Evolutionary conservation across 306 rosid genomes (phyloP).

Genomic region (Lathyrus sativus): DNA sequence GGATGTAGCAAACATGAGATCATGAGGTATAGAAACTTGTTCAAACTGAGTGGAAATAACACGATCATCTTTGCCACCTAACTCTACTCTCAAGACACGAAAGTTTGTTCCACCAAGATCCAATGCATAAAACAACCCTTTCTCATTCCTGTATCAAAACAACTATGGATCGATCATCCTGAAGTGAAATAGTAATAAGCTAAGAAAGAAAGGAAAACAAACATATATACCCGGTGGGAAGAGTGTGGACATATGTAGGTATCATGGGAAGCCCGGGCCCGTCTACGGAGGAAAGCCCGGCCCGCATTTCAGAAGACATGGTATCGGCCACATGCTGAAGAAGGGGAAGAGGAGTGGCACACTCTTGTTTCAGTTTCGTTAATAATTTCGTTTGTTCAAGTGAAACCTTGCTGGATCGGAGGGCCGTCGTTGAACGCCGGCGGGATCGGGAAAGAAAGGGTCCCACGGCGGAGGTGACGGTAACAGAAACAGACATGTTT

Average conservation of each 20-base stretch:
- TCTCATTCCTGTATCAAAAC: constrained; percentile 62
- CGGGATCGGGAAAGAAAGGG: constrained; percentile 50
- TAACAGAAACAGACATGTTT: constrained; percentile 52
- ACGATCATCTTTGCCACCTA: constrained; percentile 79
- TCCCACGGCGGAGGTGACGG: constrained; percentile 50
- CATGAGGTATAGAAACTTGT: constrained; percentile 74
- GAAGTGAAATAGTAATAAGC: neutral
- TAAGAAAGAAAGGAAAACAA: neutral
- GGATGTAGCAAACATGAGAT: constrained; percentile 75
- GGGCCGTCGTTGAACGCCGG: constrained; percentile 49
- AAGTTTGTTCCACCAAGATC: constrained; percentile 98
- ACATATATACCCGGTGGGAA: constrained; percentile 74
- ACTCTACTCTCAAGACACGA: constrained; percentile 80
- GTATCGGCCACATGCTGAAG: constrained; percentile 69
- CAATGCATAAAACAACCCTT: constrained; percentile 86
- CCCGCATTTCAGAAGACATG: constrained; percentile 70
- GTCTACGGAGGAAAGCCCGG: constrained; percentile 67
- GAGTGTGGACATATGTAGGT: constrained; percentile 71
- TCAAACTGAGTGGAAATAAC: constrained; percentile 76
- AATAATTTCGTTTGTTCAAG: constrained; percentile 45
- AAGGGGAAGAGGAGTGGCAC: constrained; percentile 74
- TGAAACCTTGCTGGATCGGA: constrained; percentile 59
- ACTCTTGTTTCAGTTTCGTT: constrained; percentile 58
- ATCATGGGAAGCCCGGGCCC: constrained; percentile 80
- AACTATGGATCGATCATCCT: neutral